A percentile compares a stretch with the other conserved stretches of the same genome.
Conservation (phyloP, 2,329 filamentous ascomycete genomes). For the Amylocarpus encephaloides region DNA sequence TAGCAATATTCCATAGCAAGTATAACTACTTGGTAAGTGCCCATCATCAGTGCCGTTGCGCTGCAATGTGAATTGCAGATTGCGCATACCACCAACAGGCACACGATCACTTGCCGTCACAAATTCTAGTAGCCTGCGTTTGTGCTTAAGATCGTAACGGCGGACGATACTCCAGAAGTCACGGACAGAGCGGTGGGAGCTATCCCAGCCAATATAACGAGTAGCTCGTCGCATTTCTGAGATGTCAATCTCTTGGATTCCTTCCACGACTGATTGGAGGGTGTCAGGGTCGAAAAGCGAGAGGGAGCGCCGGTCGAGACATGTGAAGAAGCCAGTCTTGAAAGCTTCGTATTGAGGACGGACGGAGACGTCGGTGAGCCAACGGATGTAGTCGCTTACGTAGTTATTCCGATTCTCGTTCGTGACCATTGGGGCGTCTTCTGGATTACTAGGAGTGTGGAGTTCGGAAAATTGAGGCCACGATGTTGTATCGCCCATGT, state of each 20-base stretch:
- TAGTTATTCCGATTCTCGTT: conserved; percentile 72
- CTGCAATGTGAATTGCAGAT: conserved; percentile 78
- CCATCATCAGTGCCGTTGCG: conserved; percentile 61
- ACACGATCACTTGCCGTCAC: conserved; percentile 90
- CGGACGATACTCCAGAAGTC: conserved; percentile 83
- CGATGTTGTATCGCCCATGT: conserved; percentile 40
- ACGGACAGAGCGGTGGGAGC: conserved; percentile 60
- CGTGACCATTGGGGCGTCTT: conserved; percentile 64
- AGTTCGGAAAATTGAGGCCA: conserved; percentile 49
- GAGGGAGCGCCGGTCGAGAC: conserved; percentile 64
- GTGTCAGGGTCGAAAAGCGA: conserved; percentile 59
- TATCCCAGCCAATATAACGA: conserved; percentile 76
- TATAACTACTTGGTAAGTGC: conserved; percentile 77
- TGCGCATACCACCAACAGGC: conserved; percentile 77
- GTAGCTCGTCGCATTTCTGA: conserved; percentile 62
- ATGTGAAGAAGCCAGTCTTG: conserved; percentile 69
- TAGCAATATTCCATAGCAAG: conserved; percentile 84
- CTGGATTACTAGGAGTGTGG: conserved; percentile 34
- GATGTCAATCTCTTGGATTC: conserved; percentile 74
- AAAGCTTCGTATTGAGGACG: conserved; percentile 75
- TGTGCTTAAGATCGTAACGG: conserved; percentile 60
- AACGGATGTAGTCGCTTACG: conserved; percentile 76
- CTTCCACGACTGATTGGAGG: conserved; percentile 76
- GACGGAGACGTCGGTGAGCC: conserved; percentile 74
- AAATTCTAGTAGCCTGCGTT: conserved; percentile 77